Evolutionary conservation across 805 yeast species (phyloP), one percentile per base, ranked within the genome.

Genomic region (Spathaspora passalidarum): DNA sequence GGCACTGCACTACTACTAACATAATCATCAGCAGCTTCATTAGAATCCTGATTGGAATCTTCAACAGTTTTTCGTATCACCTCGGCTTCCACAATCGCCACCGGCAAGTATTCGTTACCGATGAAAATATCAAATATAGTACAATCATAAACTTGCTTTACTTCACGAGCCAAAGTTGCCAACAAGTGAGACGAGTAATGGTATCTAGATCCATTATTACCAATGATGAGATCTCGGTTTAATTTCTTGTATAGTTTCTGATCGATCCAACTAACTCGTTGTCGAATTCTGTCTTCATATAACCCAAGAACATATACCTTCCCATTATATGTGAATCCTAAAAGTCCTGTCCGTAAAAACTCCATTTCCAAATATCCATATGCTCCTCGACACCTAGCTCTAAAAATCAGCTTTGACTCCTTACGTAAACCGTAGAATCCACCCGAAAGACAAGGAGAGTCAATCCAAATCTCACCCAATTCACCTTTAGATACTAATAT

Each of bases 381-480:
- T 40, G 83, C 82, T 51, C 85, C 91, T 34, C 80, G 71, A 56
- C 96, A 87, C 50, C 81, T 79, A 0, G 96, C 96, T 56, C 86
- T 94, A 65, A 89, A 89, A 2, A 88, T 84, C 49, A 74, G 76
- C 48, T 80, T 82, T 0, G 95, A 86, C 38, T 86, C 76, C 38
- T 68, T 69, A 25, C 88, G 42, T 68, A 80, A 20, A 66, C 82
- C 91, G 84, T 90, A 89, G 58, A 86, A 88, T 0, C 96, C 96
- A 13, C 96, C 97, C 2, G 96, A 84, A 5, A 94, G 66, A 49
- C 95, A 86, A 1, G 92, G 92, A 37, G 95, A 85, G 56, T 91
- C 97, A n/a, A 94, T 87, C 98, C 98, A 94, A 26, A 94, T 84
- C 63, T 94, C 99, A 21, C 99, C 99, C 13, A 94, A 88, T 51